Evolutionary conservation across 208 protist genomes (phyloP).

Genomic region (Crithidia fasciculata): DNA sequence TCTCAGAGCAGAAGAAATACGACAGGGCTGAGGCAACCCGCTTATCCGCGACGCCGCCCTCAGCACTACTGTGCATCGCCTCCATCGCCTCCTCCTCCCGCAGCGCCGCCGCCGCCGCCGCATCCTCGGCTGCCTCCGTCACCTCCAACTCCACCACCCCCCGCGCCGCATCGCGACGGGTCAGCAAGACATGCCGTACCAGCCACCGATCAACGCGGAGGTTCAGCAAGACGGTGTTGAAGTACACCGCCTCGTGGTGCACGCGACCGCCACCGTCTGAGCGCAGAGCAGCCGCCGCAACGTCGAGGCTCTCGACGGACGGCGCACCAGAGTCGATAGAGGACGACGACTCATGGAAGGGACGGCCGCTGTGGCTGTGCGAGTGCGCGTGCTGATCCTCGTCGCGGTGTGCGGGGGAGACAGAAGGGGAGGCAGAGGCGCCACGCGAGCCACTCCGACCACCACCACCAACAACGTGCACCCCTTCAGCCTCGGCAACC

Average conservation of each 20-base stretch:
- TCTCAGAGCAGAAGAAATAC: conserved; percentile 22
- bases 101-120: background rate
- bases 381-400: background rate
- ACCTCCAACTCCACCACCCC: conserved; percentile 21
- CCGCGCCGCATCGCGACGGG: conserved; percentile 5
- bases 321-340: background rate
- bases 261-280: background rate
- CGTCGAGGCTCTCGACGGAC: conserved; percentile 11
- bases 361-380: too few species aligned
- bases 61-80: background rate
- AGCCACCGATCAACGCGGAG: conserved; percentile 18
- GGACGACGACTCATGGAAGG: conserved; percentile 1
- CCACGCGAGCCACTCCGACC: too few species aligned
- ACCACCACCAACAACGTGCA: too few species aligned
- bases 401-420: background rate
- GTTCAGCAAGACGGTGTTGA: conserved; percentile 22
- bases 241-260: conserved; percentile 18
- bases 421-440: background rate
- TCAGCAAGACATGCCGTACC: conserved; percentile 12
- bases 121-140: conserved; percentile 10
- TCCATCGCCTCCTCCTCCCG: conserved; percentile 4
- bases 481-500: background rate
- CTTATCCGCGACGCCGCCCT: background rate
- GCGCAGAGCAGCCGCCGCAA: background rate
- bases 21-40: conserved; percentile 4